Evolutionary conservation across 202 grass and related monocot genomes (phyloP), one percentile per base, ranked within the genome.

Genomic region (Cymbopogon flexuosus): DNA sequence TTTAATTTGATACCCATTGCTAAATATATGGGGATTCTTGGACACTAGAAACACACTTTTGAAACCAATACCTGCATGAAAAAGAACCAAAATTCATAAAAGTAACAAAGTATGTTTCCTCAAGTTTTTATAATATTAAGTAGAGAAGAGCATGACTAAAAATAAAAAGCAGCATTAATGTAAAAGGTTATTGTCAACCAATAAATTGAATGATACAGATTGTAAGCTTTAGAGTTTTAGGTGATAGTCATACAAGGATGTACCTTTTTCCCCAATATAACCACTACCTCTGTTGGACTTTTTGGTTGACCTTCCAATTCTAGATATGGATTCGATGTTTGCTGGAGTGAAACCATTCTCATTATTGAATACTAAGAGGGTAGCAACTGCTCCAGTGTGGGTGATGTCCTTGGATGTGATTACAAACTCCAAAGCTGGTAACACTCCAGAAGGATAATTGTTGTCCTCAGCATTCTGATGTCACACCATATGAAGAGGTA

Each of bases 251-350:
- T 52, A 54, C 3, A 12, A 39, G 40, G 34, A 73, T 51, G 5
- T 29, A 95, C 93, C 89, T 95, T 95, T 92, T 73, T 95, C 87
- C 16, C 89, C 93, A 70, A 95, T 92, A 40, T 92, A 95, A 1
- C 93, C 93, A 3, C 34, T 68, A 2, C 86, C 66, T 7, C 89
- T 84, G 2, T 79, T 84, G 22, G 84, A 84, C 35, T 92, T 95
- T 68, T 95, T 95, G 0, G 92, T 94, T 5, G 87, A 94, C 56
- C 73, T 92, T 2, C 89, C 93, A 40, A 95, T 68, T 1, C 89
- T 63, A 45, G 76, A 90, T 39, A 95, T 95, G 22, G 93, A 95
- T 19, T 95, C 85, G 18, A 95, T 86, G 41, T 95, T 95, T 1
- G 78, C 33, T 5, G 74, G 5, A 12, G 87, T 86, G 59, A 94